Evolutionary conservation across 805 yeast genomes (phyloP), one percentile per base, ranked within the genome.

Genomic region (Peterozyma xylosa): DNA sequence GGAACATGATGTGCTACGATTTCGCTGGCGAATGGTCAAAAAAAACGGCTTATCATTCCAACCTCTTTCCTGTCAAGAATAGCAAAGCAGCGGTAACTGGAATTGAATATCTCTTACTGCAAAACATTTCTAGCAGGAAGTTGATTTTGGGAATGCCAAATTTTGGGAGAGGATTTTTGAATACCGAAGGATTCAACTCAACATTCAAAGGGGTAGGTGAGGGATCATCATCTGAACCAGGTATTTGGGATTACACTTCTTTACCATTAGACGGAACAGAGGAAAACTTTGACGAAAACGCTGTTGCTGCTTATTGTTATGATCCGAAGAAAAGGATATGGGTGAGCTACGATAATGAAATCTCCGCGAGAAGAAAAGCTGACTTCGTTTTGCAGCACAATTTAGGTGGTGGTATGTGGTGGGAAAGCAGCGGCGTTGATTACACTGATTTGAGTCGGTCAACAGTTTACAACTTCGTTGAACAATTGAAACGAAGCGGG

Each of bases 1-100:
- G 90, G 84, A 90, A 91, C 57, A 59, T 93, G 46, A 91, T 91
- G 98, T 79, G 93, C 15, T 91, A 93, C 59, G 98, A 93, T 59
- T 85, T 81, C 53, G 64, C 80, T 1, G 98, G 97, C 0, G 68
- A 74, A 9, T 87, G 96, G 95, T 78, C 86, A 1, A 53, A 59
- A 0, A 50, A 39, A 2, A 74, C 82, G 0, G 82, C 74, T 2
- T 83, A 76, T 55, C 96, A 87, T 47, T 78, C 93, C 3, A 87
- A 88, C 60, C 55, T 88, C 49, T 76, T 71, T 46, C 17, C 53
- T 15, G 58, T 62, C 5, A 39, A 42, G 5, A 15, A 74, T 30
- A 73, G 74, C 43, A 58, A 62, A 2, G 76, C 82, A 0, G 63
- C 86, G 2, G 10, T 7, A 9, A 11, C 5, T 32, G 13, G 15